phyloP scores from a whole-genome alignment of 2,329 filamentous ascomycete species.

The Aspergillus novoparasiticus region DNA sequence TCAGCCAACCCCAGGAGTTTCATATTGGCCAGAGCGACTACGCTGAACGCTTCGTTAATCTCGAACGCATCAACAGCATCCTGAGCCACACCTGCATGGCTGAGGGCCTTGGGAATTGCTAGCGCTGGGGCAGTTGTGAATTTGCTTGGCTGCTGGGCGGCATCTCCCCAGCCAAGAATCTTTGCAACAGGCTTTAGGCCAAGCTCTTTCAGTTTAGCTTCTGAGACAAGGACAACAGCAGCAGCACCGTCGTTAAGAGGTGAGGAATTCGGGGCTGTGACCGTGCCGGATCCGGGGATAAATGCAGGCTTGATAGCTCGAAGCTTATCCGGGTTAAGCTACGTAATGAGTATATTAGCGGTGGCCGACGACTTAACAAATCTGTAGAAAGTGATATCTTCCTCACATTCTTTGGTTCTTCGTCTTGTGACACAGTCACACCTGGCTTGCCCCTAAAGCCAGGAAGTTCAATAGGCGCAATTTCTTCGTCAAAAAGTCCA shows the following conservation, averaged over 20 bases:
- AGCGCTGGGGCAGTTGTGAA: constrained; percentile 94
- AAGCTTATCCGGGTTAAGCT: constrained; percentile 78
- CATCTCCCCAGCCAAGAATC: constrained; percentile 97
- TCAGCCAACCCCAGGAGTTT: constrained; percentile 79
- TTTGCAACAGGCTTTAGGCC: constrained; percentile 90
- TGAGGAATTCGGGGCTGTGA: constrained; percentile 95
- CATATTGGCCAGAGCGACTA: constrained; percentile 93
- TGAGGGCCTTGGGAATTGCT: constrained; percentile 95
- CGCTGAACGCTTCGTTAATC: constrained; percentile 99
- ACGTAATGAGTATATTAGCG: constrained; percentile 5
- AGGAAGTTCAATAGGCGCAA: constrained; percentile 83
- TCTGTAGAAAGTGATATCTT: background rate
- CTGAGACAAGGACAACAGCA: constrained; percentile 89
- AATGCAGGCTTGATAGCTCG: constrained; percentile 83
- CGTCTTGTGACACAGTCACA: constrained; percentile 78
- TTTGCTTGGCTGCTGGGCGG: constrained; percentile 85
- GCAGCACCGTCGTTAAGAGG: constrained; percentile 94
- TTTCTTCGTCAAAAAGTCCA: constrained; percentile 82
- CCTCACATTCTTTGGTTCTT: constrained; percentile 87
- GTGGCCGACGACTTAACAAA: background rate
- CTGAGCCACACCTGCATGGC: constrained; percentile 82
- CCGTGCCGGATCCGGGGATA: constrained; percentile 74
- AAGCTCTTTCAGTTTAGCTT: constrained; percentile 90
- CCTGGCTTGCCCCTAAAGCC: constrained; percentile 89
- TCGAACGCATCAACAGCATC: constrained; percentile 89